Evolutionary conservation across 148 eudicot genomes (phyloP).

Genomic region (Cornus florida): DNA sequence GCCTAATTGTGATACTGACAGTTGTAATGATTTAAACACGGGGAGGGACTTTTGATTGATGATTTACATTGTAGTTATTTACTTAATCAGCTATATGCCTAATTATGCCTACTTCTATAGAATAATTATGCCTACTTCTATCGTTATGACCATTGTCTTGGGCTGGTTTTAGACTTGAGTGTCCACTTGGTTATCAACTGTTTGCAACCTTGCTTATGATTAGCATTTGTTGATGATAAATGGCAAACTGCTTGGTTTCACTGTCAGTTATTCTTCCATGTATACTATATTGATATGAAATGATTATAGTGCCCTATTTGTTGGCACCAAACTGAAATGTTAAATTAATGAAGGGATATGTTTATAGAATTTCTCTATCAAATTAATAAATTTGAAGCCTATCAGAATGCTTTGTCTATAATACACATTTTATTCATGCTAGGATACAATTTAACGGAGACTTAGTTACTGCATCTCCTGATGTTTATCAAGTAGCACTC

Average conservation of each 20-base stretch:
- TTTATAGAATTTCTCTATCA: not conserved
- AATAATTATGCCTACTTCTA: not conserved
- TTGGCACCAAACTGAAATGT: not conserved
- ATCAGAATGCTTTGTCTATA: not conserved
- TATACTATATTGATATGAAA: not conserved
- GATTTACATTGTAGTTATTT: not conserved
- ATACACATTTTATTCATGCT: slow-evolving; percentile 10
- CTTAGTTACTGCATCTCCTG: slow-evolving; percentile 77
- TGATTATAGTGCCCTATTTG: not conserved
- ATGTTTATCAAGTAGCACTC: slow-evolving; percentile 61
- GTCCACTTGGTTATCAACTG: not conserved
- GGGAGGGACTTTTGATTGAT: too few species aligned
- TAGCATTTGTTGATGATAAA: not conserved
- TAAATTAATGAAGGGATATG: not conserved
- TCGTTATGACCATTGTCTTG: not conserved
- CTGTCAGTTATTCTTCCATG: not conserved
- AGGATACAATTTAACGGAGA: slow-evolving; percentile 71
- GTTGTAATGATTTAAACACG: not conserved
- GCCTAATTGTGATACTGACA: not conserved
- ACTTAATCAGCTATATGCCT: not conserved
- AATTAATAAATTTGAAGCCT: not conserved
- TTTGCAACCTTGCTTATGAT: not conserved
- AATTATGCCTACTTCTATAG: not conserved
- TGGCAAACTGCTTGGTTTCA: not conserved
- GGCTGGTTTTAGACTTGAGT: not conserved